Conservation (phyloP, 306 rosid species). For the Inga oerstediana region DNA sequence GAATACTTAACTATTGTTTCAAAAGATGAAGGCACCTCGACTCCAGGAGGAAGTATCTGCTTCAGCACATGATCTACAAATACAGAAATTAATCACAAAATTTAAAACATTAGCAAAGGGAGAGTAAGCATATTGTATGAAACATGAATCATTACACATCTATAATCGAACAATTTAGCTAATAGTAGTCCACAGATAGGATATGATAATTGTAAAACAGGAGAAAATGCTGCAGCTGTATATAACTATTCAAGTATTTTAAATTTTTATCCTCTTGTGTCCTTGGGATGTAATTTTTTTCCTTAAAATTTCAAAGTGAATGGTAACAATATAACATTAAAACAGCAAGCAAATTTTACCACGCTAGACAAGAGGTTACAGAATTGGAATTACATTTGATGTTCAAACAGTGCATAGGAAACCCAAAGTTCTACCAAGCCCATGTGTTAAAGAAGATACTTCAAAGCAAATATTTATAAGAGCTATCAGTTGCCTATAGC, state of each 20-base stretch:
- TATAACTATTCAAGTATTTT: neutral
- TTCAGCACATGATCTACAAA: slow-evolving; percentile 83
- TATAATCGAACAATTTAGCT: neutral
- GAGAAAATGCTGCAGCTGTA: slow-evolving; percentile 7
- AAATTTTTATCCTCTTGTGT: neutral
- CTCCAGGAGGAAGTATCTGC: slow-evolving; percentile 80
- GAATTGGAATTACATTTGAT: neutral
- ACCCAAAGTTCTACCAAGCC: neutral
- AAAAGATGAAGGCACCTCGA: slow-evolving; percentile 92
- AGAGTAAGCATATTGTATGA: slow-evolving; percentile 1
- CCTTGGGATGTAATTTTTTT: neutral
- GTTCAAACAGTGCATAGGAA: neutral
- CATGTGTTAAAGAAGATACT: neutral
- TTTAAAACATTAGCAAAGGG: slow-evolving; percentile 4
- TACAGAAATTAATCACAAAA: slow-evolving; percentile 23
- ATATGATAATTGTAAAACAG: slow-evolving; percentile 7
- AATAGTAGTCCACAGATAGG: neutral
- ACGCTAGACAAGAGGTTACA: neutral
- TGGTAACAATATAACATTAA: neutral
- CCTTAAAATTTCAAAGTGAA: neutral
- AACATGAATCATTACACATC: slow-evolving; percentile 26
- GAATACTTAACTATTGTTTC: slow-evolving; percentile 91
- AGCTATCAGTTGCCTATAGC: neutral
- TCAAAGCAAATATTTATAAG: neutral
- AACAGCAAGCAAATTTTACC: neutral